Conservation (phyloP, 257 asterid species). For the Fraxinus pennsylvanica region DNA sequence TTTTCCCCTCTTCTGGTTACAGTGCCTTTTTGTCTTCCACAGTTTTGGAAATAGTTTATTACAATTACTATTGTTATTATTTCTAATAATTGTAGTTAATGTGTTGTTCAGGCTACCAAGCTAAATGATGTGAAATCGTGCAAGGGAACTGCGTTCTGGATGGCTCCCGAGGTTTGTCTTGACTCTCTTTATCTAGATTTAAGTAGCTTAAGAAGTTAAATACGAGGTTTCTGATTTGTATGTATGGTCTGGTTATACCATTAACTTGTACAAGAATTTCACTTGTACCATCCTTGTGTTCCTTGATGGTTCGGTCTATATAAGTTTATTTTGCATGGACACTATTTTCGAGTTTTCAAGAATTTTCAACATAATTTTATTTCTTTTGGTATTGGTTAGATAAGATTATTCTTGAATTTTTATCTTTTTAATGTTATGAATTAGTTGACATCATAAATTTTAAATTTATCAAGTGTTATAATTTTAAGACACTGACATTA, state of each 20-base stretch:
- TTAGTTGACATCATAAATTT: too few relatives aligned
- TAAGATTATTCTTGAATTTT: too few relatives aligned
- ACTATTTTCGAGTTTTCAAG: too few relatives aligned
- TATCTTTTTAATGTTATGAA: too few relatives aligned
- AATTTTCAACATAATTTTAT: too few relatives aligned
- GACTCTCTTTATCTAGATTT: constrained; percentile 1
- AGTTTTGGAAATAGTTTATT: constrained; percentile 19
- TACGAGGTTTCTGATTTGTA: neutral
- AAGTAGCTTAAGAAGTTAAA: neutral
- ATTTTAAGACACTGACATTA: too few relatives aligned
- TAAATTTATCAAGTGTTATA: too few relatives aligned
- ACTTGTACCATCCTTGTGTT: neutral
- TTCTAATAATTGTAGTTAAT: neutral
- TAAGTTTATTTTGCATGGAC: too few relatives aligned
- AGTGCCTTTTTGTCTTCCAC: neutral
- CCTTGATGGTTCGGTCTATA: neutral
- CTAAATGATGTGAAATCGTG: constrained; percentile 87
- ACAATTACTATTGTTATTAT: neutral
- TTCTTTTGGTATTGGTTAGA: too few relatives aligned
- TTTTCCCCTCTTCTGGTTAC: too few relatives aligned
- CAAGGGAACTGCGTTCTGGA: constrained; percentile 72
- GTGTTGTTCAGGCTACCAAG: constrained; percentile 64
- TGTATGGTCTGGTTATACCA: neutral
- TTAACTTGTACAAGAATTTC: neutral
- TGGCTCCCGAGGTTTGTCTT: constrained; percentile 43